phyloP scores from a whole-genome alignment of 139 green algal species.

The Closterium sp. region DNA sequence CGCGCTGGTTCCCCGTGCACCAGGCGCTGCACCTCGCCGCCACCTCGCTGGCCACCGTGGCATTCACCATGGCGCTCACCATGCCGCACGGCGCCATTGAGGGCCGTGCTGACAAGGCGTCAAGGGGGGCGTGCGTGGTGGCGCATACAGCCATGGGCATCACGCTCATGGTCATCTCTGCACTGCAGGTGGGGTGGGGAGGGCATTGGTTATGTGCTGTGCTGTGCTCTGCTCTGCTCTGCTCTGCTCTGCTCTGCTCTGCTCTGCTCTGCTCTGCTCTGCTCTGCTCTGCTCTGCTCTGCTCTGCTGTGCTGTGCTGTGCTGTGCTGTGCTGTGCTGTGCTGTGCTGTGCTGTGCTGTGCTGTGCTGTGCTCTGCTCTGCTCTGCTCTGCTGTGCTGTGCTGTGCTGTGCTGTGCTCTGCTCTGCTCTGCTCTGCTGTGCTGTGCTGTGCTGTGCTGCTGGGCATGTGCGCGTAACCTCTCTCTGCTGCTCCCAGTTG shows the following conservation, averaged over 20 bases:
- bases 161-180: background rate
- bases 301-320: background rate
- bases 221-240: too few relatives aligned
- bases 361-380: too few relatives aligned
- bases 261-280: too few relatives aligned
- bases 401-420: too few relatives aligned
- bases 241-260: too few relatives aligned
- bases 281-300: too few relatives aligned
- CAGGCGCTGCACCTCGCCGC: slow-evolving; percentile 1
- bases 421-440: background rate
- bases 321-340: background rate
- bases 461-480: too few relatives aligned
- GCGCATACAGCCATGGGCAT: background rate
- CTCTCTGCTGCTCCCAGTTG: background rate
- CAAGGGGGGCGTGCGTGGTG: background rate
- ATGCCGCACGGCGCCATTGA: slow-evolving; percentile 5
- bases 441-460: background rate
- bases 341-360: background rate
- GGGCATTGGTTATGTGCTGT: background rate
- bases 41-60: background rate
- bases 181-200: background rate
- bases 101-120: background rate
- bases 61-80: slow-evolving; percentile 6
- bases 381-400: too few relatives aligned
- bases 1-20: slow-evolving; percentile 32